Evolutionary conservation across 1,284 basidiomycete species (phyloP), one percentile per base, ranked within the genome.

Genomic region (Rhodotorula sp.): DNA sequence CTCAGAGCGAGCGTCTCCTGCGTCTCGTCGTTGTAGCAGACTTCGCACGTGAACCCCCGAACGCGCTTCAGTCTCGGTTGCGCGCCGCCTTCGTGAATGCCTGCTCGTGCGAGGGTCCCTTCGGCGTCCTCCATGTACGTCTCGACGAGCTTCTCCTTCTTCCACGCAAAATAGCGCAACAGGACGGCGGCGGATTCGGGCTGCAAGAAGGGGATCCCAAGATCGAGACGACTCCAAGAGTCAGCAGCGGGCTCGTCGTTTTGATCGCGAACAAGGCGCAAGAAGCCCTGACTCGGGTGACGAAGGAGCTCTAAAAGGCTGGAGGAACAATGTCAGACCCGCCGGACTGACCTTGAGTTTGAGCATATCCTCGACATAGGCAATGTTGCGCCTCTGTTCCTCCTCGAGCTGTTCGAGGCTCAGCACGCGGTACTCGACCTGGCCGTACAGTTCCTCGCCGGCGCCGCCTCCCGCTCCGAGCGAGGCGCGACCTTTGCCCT

Each of bases 61-160:
- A 78, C 78, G 64, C 75, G 65, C 66, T 78, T 78, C 54, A 78
- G 57, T 18, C 77, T 67, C 4, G 77, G 77, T 63, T 78, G 76
- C 10, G 74, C 60, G 30, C 62, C 67, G 30, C 66, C 72, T 7
- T 82, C 81, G 10, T 81, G 81, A 3, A 84, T 80, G 26, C 93
- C 94, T 1, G 93, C 91, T 14, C 87, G 86, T 33, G 86, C 84
- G 54, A 89, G 86, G 7, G 93, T 85, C 15, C 83, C 82, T 24
- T 87, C 84, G 1, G 91, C 86, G 74, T 91, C 90, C 77, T 94
- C 93, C 91, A 95, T 94, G 82, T 92, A 96, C 80, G 90, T 89
- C 83, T 83, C 82, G 70, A 83, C 79, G n/a, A 98, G 86, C 69
- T 89, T 89, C 81, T 99, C 95, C 79, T 92, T 91, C 84, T 99